phyloP scores from a whole-genome alignment of 257 asterid genomes.

The Lycium ferocissimum region DNA sequence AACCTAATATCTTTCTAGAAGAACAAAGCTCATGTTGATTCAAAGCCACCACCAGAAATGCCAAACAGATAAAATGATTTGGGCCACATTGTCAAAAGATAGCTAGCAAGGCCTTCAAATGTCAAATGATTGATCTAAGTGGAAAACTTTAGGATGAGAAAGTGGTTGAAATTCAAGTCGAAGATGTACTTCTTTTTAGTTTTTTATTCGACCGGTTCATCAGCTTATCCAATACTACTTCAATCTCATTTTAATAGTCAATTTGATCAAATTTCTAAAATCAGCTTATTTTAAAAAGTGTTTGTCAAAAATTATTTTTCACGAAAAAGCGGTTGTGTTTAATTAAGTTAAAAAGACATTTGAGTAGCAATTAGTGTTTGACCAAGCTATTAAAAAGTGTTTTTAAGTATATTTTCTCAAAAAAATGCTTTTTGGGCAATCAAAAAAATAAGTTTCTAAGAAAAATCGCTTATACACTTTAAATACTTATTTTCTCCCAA shows the following conservation, averaged over 20 bases:
- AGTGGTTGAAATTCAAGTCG: background rate
- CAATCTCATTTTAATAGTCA: background rate
- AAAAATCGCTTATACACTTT: no score
- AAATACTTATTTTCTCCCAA: no score
- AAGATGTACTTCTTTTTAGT: background rate
- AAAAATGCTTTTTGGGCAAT: no score
- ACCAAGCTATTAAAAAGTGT: no score
- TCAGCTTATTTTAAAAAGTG: no score
- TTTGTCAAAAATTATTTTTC: no score
- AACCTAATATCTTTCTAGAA: background rate
- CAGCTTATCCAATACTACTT: background rate
- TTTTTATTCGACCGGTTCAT: background rate
- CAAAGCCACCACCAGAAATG: background rate
- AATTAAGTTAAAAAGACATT: no score
- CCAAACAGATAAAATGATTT: background rate
- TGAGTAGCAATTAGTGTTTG: no score
- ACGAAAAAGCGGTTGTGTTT: no score
- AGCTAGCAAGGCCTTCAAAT: background rate
- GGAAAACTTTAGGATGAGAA: background rate
- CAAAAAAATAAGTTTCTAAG: no score
- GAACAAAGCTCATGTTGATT: background rate
- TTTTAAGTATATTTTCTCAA: no score
- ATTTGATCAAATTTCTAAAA: no score
- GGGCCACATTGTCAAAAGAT: background rate
- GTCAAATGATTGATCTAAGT: conserved; percentile 21